phyloP scores from a whole-genome alignment of 192 early-diverging fungal species.

The Coemansia sp. region DNA sequence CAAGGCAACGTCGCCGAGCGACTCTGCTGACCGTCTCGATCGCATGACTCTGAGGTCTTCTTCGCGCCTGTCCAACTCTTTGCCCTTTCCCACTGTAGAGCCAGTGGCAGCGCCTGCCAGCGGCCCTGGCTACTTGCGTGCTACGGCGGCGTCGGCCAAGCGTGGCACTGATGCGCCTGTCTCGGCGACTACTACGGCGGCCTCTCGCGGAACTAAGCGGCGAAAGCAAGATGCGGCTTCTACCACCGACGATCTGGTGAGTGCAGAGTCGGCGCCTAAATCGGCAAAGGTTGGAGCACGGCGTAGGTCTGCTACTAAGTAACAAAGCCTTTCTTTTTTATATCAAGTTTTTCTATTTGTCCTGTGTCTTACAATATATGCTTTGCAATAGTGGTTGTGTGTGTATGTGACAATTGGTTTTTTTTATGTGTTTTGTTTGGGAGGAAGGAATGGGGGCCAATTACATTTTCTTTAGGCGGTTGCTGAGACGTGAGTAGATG shows the following conservation, averaged over 20 bases:
- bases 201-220: slow-evolving; percentile 38
- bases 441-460: neutral
- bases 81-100: neutral
- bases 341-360: neutral
- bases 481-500: slow-evolving; percentile 30
- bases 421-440: no score
- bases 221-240: slow-evolving; percentile 26
- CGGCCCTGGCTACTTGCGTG: slow-evolving; percentile 45
- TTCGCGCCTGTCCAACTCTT: neutral
- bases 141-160: slow-evolving; percentile 49
- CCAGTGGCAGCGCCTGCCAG: neutral
- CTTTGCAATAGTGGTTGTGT: neutral
- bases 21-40: slow-evolving; percentile 1
- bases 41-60: slow-evolving; percentile 52
- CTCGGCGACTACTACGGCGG: slow-evolving; percentile 3
- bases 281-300: slow-evolving; percentile 22
- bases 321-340: neutral
- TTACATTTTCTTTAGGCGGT: slow-evolving; percentile 15
- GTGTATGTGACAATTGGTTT: neutral
- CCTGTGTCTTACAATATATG: neutral
- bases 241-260: slow-evolving; percentile 3
- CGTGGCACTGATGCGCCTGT: slow-evolving; percentile 24
- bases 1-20: neutral
- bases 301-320: slow-evolving; percentile 26
- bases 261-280: slow-evolving; percentile 18